These are phyloP conservation scores for Venturia aucupariae DNA, from an alignment of 2,329 filamentous ascomycete species.

Conservation along the genomic window DNA sequence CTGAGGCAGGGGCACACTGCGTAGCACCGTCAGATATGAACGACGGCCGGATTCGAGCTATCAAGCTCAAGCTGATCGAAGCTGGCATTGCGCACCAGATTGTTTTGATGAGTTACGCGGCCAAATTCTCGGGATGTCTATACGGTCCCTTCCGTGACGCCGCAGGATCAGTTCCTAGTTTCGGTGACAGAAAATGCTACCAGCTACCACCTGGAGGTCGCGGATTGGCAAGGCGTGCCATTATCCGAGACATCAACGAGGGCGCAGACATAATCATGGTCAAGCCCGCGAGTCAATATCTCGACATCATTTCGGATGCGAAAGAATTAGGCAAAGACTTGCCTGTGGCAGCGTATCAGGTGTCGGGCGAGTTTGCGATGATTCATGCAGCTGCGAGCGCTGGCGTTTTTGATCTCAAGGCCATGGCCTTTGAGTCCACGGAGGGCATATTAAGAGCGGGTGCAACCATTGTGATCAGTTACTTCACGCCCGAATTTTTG, in stretches of 20 bases:
- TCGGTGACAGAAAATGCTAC: constrained; percentile 94
- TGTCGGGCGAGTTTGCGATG: constrained; percentile 96
- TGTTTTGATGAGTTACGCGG: constrained; percentile 93
- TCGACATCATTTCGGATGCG: constrained; percentile 96
- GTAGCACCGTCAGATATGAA: constrained; percentile 99
- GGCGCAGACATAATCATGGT: constrained; percentile 99
- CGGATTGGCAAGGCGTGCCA: constrained; percentile 83
- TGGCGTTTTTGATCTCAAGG: constrained; percentile 88
- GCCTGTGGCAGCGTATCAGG: constrained; percentile 91
- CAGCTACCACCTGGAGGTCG: constrained; percentile 89
- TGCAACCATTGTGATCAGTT: constrained; percentile 85
- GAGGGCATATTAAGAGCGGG: constrained; percentile 90
- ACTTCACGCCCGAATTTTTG: constrained; percentile 76
- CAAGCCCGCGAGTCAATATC: constrained; percentile 89
- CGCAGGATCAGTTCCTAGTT: constrained; percentile 80
- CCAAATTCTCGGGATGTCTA: constrained; percentile 92
- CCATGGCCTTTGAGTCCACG: constrained; percentile 90
- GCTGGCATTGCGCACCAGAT: constrained; percentile 85
- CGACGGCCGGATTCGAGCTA: constrained; percentile 90
- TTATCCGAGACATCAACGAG: constrained; percentile 80
- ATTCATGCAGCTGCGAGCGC: constrained; percentile 93
- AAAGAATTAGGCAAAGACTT: constrained; percentile 89
- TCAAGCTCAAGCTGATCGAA: constrained; percentile 96
- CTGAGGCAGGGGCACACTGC: constrained; percentile 90
- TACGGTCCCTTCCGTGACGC: constrained; percentile 98